These are phyloP conservation scores for Scutellaria baicalensis DNA, from an alignment of 257 asterid species.

Conservation along the genomic window DNA sequence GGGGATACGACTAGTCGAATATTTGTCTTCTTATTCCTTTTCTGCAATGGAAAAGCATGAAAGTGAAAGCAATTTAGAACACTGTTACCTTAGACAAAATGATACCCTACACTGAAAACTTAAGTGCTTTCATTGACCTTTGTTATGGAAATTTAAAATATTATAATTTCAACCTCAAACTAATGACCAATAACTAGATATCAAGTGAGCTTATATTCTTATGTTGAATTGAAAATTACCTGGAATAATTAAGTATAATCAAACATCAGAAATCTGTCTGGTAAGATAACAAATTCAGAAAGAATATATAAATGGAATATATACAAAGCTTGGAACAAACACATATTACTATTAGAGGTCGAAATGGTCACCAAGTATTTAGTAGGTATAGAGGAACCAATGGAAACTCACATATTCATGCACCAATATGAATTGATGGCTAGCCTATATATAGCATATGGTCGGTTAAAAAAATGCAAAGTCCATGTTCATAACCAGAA, in stretches of 20 bases:
- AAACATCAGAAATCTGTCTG: background rate
- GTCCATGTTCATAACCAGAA: background rate
- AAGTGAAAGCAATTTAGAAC: conserved; percentile 10
- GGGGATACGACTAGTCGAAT: conserved; percentile 60
- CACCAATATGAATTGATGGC: background rate
- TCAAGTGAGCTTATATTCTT: background rate
- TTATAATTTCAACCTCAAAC: conserved; percentile 8
- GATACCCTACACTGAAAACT: background rate
- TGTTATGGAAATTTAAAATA: background rate
- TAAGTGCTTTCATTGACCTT: background rate
- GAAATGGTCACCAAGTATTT: background rate
- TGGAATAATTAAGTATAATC: background rate
- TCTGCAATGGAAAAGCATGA: conserved; percentile 41
- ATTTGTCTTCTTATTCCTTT: conserved; percentile 58
- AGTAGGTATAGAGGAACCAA: no score
- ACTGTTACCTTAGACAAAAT: background rate
- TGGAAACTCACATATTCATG: background rate
- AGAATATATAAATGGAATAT: background rate
- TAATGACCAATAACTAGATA: background rate
- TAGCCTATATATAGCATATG: no score
- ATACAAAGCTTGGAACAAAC: background rate
- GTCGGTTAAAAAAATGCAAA: background rate
- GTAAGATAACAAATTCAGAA: background rate
- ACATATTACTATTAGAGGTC: background rate
- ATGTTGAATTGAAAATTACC: background rate